phyloP scores from a whole-genome alignment of 1,284 basidiomycete genomes.

The Microbotryum violaceum region DNA sequence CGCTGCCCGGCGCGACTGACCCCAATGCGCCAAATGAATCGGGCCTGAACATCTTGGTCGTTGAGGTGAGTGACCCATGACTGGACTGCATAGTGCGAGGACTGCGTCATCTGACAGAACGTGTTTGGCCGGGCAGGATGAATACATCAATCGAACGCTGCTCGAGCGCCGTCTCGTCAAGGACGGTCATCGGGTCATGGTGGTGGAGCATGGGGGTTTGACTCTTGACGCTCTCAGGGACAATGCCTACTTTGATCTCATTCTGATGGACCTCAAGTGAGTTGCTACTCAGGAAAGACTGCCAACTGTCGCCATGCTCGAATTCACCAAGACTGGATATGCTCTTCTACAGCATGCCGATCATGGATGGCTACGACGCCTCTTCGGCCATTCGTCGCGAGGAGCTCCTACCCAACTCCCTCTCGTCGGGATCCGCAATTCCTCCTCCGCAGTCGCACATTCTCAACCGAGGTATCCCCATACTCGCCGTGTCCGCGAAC shows the following conservation, averaged over 20 bases:
- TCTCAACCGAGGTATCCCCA: slow-evolving; percentile 64
- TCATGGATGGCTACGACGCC: slow-evolving; percentile 67
- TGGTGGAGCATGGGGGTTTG: slow-evolving; percentile 69
- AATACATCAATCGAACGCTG: slow-evolving; percentile 67
- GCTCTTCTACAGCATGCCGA: slow-evolving; percentile 58
- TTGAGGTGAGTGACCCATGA: slow-evolving; percentile 49
- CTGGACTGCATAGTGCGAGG: not conserved
- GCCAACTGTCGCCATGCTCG: not conserved
- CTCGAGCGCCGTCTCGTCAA: slow-evolving; percentile 60
- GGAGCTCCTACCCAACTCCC: slow-evolving; percentile 43
- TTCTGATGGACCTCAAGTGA: slow-evolving; percentile 79
- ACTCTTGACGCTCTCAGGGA: slow-evolving; percentile 55
- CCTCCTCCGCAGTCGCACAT: slow-evolving; percentile 44
- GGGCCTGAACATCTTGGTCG: slow-evolving; percentile 55
- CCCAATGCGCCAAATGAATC: slow-evolving; percentile 16
- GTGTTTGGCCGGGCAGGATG: slow-evolving; percentile 48
- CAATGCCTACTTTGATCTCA: slow-evolving; percentile 59
- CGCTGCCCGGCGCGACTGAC: slow-evolving; percentile 3
- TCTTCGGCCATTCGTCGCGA: slow-evolving; percentile 60
- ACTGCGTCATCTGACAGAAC: not conserved
- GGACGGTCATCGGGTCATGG: slow-evolving; percentile 61
- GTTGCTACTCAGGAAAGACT: slow-evolving; percentile 34
- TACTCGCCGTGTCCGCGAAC: slow-evolving; percentile 76
- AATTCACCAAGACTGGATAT: slow-evolving; percentile 2
- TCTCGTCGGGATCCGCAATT: slow-evolving; percentile 12